Percentiles rank a stretch among this genome's conserved stretches.
Conservation (phyloP, 1,139 yeast species). For the Scheffersomyces illinoinensis region DNA sequence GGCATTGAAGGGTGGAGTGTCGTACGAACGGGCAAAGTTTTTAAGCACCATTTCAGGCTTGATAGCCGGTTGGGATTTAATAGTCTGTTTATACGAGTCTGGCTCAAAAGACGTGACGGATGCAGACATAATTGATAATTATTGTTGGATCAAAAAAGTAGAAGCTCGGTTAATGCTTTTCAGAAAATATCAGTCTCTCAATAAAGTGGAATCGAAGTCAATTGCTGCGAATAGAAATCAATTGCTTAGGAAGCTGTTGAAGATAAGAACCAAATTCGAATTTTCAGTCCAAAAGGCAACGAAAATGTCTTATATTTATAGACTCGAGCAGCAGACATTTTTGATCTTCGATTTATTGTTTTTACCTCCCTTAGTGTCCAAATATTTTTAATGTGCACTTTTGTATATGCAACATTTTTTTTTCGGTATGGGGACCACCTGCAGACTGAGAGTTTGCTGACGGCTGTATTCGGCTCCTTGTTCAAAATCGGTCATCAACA, state of each 20-base stretch:
- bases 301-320: not conserved
- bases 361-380: not conserved
- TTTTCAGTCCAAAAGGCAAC: no score
- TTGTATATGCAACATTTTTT: no score
- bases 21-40: conserved; percentile 37
- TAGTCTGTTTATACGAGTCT: conserved; percentile 1
- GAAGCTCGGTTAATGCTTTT: not conserved
- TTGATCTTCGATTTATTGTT: not conserved
- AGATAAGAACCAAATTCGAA: not conserved
- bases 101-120: conserved; percentile 3
- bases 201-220: not conserved
- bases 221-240: not conserved
- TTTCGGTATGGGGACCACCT: not conserved
- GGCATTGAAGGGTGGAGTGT: conserved; percentile 34
- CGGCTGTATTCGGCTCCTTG: not conserved
- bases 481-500: not conserved
- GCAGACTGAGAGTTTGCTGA: not conserved
- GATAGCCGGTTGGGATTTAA: conserved; percentile 8
- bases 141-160: not conserved
- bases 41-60: conserved; percentile 19
- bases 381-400: not conserved
- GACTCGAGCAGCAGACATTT: not conserved
- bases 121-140: not conserved
- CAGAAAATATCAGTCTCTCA: no score
- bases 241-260: not conserved